Base-by-base conservation (phyloP, 1,284 basidiomycete species). In the Cryptococcus sp. region DNA sequence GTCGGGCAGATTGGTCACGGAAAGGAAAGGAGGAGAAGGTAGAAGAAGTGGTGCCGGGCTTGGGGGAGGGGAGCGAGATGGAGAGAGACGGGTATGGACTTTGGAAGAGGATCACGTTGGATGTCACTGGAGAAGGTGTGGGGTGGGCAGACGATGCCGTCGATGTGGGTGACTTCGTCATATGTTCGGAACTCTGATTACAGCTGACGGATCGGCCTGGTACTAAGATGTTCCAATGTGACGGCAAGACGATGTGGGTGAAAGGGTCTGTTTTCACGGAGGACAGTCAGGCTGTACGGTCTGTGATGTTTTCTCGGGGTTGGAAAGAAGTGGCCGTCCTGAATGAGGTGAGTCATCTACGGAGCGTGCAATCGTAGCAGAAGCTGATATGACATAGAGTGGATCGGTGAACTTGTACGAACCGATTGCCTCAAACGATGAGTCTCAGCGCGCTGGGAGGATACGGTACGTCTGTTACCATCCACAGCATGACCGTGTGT, bases 51-150 rank as follows among this genome's bases (percentile, higher is more conserved):
- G 39, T 46, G 3, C 40, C 56, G 0, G 66, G 66, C 1, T 47
- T 76, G 1, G 71, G 69, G 4, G 68, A 69, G 28, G 70, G 71
- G 0, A 51, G 50, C 7, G 74, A 76, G 49, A 65, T 73, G 3
- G 65, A 68, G 48, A 57, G 71, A 21, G 65, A 72, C 44, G 72
- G 71, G 7, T 69, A 67, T 39, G 69, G 68, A 1, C 53, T 57
- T 36, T 76, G 74, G 74, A 45, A 20, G 1, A 57, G 56, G 11
- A 59, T 76, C 1, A 35, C 35, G 1, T 28, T 76, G 4, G 48
- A 61, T 13, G 57, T 56, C 9, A 50, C 61, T 24, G 70, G 70
- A 9, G 58, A 69, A 21, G 74, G 72, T 4, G 24, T 66, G 1
- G 72, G 72, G 1, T 50, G 66, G 21, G 56, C 48, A 3, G 61